Base-by-base conservation (phyloP, 2,329 filamentous ascomycete species). In the Pseudocercospora ulei region DNA sequence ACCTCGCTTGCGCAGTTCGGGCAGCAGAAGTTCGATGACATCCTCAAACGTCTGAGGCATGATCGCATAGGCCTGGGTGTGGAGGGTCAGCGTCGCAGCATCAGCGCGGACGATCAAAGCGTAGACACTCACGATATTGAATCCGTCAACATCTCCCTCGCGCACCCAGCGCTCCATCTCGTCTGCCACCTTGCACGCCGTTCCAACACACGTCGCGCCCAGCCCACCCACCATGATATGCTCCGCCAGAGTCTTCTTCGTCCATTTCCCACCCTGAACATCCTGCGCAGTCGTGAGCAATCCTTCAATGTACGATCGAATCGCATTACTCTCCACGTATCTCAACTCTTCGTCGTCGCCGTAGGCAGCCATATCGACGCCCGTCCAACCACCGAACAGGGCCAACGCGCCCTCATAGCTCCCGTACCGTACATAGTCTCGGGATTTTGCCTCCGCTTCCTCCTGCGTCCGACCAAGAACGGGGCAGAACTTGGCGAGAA, bases 351-450 rank as follows among this genome's bases (percentile, higher is more conserved):
- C 69, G 26, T 80, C 75, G 16, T 80, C 75, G 0, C 62, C 69
- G 47, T 78, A 80, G 27, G 68, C 62, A 4, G 67, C 64, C 14
- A 80, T 60, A 53, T 81, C 73, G 30, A 79, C 76, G 0, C 76
- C 80, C 0, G 80, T 83, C 79, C 80, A 85, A 1, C 80, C 80
- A 12, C 78, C 78, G 50, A 84, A 85, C 11, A 84, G 59, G 1
- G 79, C 76, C 40, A 83, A 55, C 0, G 78, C 80, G 2, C 80
- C 80, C 48, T 79, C 80, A 26, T 71, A 65, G 1, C 71, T 71
- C 0, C 76, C 80, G 52, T 81, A 74, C 39, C 69, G 67, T 6
- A 70, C 65, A 43, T 75, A 76, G 3, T 81, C 74, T 0, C 66
- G 61, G 35, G 78, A 73, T 59, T 82, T 83, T 4, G 67, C 71